Conservation (phyloP, 2,329 filamentous ascomycete genomes). For the Fusarium kyushuense region DNA sequence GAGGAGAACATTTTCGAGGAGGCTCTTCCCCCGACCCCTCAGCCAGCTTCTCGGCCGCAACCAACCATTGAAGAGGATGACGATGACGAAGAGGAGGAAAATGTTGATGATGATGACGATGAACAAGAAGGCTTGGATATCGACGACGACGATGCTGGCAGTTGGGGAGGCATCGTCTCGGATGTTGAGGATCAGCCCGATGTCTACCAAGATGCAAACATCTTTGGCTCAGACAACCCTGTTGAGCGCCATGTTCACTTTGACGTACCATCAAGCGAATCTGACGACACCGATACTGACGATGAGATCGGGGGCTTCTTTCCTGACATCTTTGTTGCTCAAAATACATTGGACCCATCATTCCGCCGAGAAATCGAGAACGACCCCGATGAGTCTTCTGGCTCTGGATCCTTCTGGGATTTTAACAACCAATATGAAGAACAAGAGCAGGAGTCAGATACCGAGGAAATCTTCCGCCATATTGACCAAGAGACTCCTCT, state of each 20-base stretch:
- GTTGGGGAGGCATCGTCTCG: conserved; percentile 69
- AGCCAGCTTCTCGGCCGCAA: conserved; percentile 65
- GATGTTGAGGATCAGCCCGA: conserved; percentile 60
- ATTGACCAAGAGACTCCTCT: conserved; percentile 58
- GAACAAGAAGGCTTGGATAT: conserved; percentile 58
- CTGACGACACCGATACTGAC: conserved; percentile 72
- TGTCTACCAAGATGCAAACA: conserved; percentile 55
- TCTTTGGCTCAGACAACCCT: conserved; percentile 57
- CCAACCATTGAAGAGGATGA: conserved; percentile 52
- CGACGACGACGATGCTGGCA: conserved; percentile 58
- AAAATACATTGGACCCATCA: conserved; percentile 77
- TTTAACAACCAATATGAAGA: conserved; percentile 63
- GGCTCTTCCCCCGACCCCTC: conserved; percentile 53
- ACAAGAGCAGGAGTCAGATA: conserved; percentile 55
- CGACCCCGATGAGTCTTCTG: conserved; percentile 70
- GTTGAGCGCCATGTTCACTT: conserved; percentile 79
- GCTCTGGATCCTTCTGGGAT: conserved; percentile 73
- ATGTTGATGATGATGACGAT: conserved; percentile 52
- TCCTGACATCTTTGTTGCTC: conserved; percentile 82
- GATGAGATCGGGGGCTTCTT: conserved; percentile 75
- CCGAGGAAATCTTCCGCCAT: conserved; percentile 55
- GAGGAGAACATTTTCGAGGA: conserved; percentile 76
- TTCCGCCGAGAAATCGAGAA: conserved; percentile 81
- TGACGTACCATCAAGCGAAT: conserved; percentile 74
- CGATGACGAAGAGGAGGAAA: conserved; percentile 51